Base-by-base conservation (phyloP, 225 moss, liverwort and hornwort species). In the Sphagnum tenellum region DNA sequence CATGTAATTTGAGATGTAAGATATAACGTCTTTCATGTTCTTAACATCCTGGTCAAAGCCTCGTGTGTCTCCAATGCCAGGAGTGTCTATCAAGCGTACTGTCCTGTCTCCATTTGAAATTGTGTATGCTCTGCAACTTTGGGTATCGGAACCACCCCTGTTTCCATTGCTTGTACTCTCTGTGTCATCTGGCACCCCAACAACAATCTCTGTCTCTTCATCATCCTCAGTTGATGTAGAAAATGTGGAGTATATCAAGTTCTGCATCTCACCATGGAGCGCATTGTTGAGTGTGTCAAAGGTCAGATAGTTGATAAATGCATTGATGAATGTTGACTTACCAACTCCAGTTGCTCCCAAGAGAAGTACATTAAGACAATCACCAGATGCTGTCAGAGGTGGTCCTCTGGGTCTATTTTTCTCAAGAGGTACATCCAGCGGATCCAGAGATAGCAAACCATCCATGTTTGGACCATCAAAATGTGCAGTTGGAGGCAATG, bases 301-400 rank as follows among this genome's bases (percentile, higher is more conserved):
- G 29, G 60, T 45, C n/a, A 74, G 61, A 55, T 74, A 79, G 59
- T 75, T 79, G 49, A 12, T 49, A 51, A 79, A 60, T 8, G 78
- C 71, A 62, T 74, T 79, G 74, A 79, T 75, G 71, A 79, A 79
- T 5, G 74, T 79, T 5, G 74, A 68, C 59, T 76, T 76, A 47
- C 76, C 76, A 44, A 76, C 64, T 12, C 76, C 76, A 0, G 76
- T 72, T 62, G 60, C 61, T 4, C 74, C 78, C 50, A 71, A 52
- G 4, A 79, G 64, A 47, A 79, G 74, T 56, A 79, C 64, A 47
- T 80, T 76, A 45, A 73, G 63, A 49, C 59, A 56, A 3, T 61
- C 14, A 57, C 10, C 64, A 7, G 55, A 49, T 59, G 64, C 56
- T 1, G 1, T 29, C 1, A 29, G 29, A 29, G 29, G 29, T 29